Evolutionary conservation across 2,329 filamentous ascomycete species (phyloP), one percentile per base, ranked within the genome.

Genomic region (Fusarium cicatricum): DNA sequence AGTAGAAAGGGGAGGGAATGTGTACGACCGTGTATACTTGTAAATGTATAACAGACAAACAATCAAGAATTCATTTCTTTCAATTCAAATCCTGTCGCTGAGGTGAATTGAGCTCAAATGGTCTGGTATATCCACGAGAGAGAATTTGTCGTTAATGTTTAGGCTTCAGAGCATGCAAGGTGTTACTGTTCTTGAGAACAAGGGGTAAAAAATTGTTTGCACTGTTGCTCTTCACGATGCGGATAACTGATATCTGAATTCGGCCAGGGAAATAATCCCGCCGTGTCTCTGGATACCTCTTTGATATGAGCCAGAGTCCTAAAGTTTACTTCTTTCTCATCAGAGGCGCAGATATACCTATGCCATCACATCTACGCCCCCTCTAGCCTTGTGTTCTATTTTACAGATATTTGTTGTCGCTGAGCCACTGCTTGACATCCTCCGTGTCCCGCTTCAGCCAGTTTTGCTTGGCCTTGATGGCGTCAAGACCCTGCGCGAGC

Each of bases 401-500:
- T 55, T 64, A 72, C 37, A 70, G 42, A 21, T 70, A 71, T 17
- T 69, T 69, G 48, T 71, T 71, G 17, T 69, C 51, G 16, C 38
- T 39, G 19, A 71, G 60, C 89, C 89, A 93, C 34, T 70, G 60
- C 52, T 69, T 63, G 48, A 97, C 90, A 74, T 96, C 91, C 23
- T 85, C 82, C 37, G 82, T 80, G 74, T 97, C 93, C 26, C 66
- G 55, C 1, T 57, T 49, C 12, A 55, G 87, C 84, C 67, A 89
- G 83, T 62, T 68, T 58, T 70, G 67, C 85, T 97, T 98, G 50
- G 92, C 92, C 58, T 85, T 85, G 69, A 97, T 89, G 4, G 88
- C 83, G 74, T 98, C 94, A 65, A 90, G 83, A 73, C 90, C 94
- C 80, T 98, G 94, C n/a, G 92, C 91, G 53, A 98, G 80, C 42